Evolutionary conservation across 352 stramenopile genomes (phyloP), one percentile per base, ranked within the genome.

Genomic region (Pythium folliculosum): DNA sequence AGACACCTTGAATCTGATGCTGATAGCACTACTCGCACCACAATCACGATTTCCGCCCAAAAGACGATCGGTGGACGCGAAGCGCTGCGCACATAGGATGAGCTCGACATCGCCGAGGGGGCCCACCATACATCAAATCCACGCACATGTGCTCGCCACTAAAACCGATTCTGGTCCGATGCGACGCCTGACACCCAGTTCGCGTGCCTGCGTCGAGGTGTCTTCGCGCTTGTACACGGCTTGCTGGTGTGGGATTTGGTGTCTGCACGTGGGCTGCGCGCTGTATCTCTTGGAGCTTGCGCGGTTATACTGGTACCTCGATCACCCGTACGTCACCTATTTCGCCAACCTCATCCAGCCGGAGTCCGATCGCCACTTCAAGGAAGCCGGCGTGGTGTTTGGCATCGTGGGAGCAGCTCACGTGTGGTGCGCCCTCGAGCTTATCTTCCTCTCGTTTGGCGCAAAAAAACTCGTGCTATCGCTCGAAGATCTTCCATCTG

Each of bases 281-380:
- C 37, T 50, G 12, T 73, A 64, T 45, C 30, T 76, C 19, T 10
- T 67, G 48, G 37, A 43, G 5, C 27, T 61, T 9, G 65, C 59
- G 14, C 14, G 35, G 0, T 30, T 76, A 22, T 73, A 73, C 55
- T 69, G 53, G 59, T 72, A 54, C 37, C 47, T 73, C 25, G 59
- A 72, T 21, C 48, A 67, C 9, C 70, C 70, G 10, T 73, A 70
- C 30, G 13, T 70, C 32, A 60, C 30, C 17, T 76, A 76, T 37
- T 76, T 66, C 17, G 65, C 63, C 40, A 59, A 76, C 32, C 40
- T 76, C n/a, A 54, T 76, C 23, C 59, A 38, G 12, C 65, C 70
- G 19, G 12, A 12, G 12, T 22, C 40, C 14, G 16, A 51, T 5
- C 65, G 70, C 9, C 53, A 76, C 21, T 73, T 76, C 37, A 60